Base-by-base conservation (phyloP, 192 early-diverging fungal species). In the Lobosporangium transversale region DNA sequence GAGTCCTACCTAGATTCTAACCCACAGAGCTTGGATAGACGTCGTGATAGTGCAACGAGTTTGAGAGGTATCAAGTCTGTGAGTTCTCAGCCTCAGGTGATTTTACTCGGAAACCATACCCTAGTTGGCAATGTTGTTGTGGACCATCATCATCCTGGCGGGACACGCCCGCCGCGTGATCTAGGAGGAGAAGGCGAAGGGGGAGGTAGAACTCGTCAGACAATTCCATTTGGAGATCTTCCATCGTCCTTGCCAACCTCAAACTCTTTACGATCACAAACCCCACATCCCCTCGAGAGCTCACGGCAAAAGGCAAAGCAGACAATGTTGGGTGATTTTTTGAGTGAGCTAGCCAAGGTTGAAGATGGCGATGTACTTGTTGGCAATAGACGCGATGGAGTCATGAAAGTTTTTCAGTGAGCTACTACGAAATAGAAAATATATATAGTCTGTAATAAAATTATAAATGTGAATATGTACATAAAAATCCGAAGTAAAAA, bases 281-380 rank as follows among this genome's bases (percentile, higher is more conserved):
- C 26, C 20, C 7, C 68, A 26, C 58, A 14, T 40, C 37, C 37
- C 14, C 37, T 55, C 14, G 50, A 70, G 40, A 37, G 40, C 27
- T 10, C 45, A 8, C 58, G 58, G 42, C 44, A 57, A 53, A 30
- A 20, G 30, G n/a, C n/a, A n/a, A 58, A 29, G 36, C 8, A 47
- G 43, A 50, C 31, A 52, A 35, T 70, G 70, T 59, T 74, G 70
- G 70, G 70, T 15, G 70, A 65, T 4, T 74, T 74, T 37, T 48
- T 74, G 62, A 74, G 61, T 27, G 62, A 53, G 43, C 11, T 74
- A 37, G 56, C 70, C 8, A 74, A 65, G 43, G 62, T 74, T 21
- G 70, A 74, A 36, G 70, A 65, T 14, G 70, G 70, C 11, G 70
- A 65, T 47, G 62, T 74, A 21, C 40, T 74, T 18, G 57, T 74